Percentiles rank a stretch among this genome's conserved stretches.
Evolutionary conservation across 1,284 basidiomycete genomes (phyloP).

Genomic region (Cryptococcus sp.): DNA sequence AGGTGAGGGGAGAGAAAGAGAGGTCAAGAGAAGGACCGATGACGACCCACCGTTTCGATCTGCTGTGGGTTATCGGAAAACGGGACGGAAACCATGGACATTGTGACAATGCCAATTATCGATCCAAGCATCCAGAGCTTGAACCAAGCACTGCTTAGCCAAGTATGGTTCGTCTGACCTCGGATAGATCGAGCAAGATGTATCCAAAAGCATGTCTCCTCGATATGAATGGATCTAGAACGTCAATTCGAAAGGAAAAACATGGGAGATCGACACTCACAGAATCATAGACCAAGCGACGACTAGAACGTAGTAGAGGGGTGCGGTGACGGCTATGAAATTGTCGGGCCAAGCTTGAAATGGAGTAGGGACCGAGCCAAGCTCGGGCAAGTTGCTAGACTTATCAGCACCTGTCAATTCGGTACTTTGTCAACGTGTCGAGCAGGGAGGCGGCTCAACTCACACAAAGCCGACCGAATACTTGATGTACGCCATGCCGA

Average conservation of each 20-base stretch:
- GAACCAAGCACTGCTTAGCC: slow-evolving; percentile 8
- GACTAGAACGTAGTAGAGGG: slow-evolving; percentile 8
- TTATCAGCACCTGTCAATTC: neutral
- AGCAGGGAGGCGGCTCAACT: neutral
- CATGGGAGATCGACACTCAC: neutral
- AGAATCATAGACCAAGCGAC: slow-evolving; percentile 4
- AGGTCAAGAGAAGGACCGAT: neutral
- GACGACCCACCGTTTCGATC: slow-evolving; percentile 4
- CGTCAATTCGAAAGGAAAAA: neutral
- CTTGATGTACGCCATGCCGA: slow-evolving; percentile 8
- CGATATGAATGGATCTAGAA: slow-evolving; percentile 5
- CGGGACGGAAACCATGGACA: neutral
- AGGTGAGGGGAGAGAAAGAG: too few species aligned
- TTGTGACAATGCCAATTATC: neutral
- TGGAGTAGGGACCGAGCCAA: slow-evolving; percentile 6
- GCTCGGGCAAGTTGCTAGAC: neutral
- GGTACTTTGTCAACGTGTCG: too few species aligned
- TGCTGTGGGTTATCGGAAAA: slow-evolving; percentile 3
- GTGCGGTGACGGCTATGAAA: slow-evolving; percentile 1
- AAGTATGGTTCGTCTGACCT: slow-evolving; percentile 4
- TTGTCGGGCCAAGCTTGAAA: slow-evolving; percentile 4
- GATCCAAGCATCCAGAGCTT: slow-evolving; percentile 7
- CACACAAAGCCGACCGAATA: slow-evolving; percentile 7
- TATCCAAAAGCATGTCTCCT: slow-evolving; percentile 12
- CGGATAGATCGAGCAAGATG: slow-evolving; percentile 8